Percentiles rank a stretch among this genome's conserved stretches.
Conservation (phyloP, 306 rosid genomes). For the Casuarina equisetifolia region DNA sequence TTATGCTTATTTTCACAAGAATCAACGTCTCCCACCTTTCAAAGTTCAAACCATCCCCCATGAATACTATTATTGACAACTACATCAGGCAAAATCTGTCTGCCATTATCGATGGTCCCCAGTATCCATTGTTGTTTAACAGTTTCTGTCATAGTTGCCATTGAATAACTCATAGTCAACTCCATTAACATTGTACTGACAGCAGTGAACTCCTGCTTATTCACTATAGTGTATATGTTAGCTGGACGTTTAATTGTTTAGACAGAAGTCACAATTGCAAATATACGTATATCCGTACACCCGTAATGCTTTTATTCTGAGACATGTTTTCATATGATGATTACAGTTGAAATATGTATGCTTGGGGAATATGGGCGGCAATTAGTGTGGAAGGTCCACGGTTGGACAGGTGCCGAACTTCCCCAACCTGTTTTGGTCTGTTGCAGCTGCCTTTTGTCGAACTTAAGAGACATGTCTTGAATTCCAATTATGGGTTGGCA, state of each 20-base stretch:
- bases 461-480: not conserved
- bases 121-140: not conserved
- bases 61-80: not conserved
- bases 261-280: not conserved
- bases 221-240: not conserved
- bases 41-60: not conserved
- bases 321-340: not conserved
- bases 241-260: not conserved
- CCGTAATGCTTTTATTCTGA: not conserved
- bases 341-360: conserved; percentile 84
- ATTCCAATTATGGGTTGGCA: not conserved
- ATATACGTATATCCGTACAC: not conserved
- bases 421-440: conserved; percentile 4
- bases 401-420: conserved; percentile 23
- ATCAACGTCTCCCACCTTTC: not conserved
- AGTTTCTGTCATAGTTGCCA: not conserved
- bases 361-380: conserved; percentile 78
- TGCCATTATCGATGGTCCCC: not conserved
- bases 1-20: not conserved
- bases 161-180: not conserved
- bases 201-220: not conserved
- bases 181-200: not conserved
- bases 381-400: conserved; percentile 37
- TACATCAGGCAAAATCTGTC: not conserved
- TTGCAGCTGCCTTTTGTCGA: not conserved